Evolutionary conservation across 805 yeast genomes (phyloP).

Genomic region (Kodamaea hsintzibuensis): DNA sequence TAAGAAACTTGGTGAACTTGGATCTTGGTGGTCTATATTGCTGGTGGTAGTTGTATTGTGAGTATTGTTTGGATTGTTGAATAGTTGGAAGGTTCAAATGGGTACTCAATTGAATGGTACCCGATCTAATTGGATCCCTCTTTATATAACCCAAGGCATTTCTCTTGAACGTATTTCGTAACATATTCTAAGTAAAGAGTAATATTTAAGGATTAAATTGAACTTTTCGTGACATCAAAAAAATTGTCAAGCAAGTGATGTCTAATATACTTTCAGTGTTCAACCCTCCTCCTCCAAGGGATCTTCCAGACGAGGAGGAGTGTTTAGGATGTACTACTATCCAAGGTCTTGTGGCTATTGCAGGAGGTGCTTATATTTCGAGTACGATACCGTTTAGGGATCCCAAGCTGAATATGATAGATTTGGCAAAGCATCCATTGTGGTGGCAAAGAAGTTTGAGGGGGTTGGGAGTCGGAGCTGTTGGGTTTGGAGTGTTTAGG

Average conservation of each 20-base stretch:
- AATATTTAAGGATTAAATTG: background rate
- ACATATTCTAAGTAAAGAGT: background rate
- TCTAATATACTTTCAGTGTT: slow-evolving; percentile 57
- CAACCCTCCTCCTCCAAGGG: slow-evolving; percentile 49
- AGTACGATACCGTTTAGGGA: slow-evolving; percentile 56
- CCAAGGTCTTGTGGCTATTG: slow-evolving; percentile 58
- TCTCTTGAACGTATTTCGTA: background rate
- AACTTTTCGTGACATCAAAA: background rate
- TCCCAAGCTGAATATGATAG: slow-evolving; percentile 40
- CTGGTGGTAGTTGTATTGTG: slow-evolving; percentile 18
- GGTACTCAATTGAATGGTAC: background rate
- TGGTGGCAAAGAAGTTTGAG: slow-evolving; percentile 66
- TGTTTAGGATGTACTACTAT: slow-evolving; percentile 72
- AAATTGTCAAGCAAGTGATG: slow-evolving; percentile 12
- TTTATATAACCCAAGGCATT: background rate
- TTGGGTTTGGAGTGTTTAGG: slow-evolving; percentile 60
- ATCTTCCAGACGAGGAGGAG: slow-evolving; percentile 42
- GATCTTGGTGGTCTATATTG: slow-evolving; percentile 14
- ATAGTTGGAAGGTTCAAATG: background rate
- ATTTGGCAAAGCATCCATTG: slow-evolving; percentile 40
- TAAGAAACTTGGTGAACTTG: slow-evolving; percentile 5
- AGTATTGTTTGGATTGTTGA: background rate
- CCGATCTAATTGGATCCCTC: background rate
- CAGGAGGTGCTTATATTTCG: slow-evolving; percentile 63
- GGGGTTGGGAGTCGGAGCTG: slow-evolving; percentile 52